Base-by-base conservation (phyloP, 768 basidiomycete species). In the Collybia sp. region DNA sequence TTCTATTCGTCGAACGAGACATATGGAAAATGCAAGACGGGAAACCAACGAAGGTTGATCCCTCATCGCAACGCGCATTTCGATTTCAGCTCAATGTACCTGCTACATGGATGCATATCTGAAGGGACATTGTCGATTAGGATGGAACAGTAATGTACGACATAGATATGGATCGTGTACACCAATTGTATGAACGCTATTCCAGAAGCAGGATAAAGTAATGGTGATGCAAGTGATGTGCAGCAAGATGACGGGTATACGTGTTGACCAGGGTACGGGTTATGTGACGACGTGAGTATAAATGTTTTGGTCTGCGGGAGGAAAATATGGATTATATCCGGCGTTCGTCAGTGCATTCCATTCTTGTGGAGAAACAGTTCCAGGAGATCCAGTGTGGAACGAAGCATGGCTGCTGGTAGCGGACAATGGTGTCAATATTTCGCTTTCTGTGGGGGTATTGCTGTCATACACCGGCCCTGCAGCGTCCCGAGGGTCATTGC, bases 261-360 rank as follows among this genome's bases (percentile, higher is more conserved):
- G 37, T 49, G 8, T 8, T 25, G 25, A 25, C 8, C 25, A 25
- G 8, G 8, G 25, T 25, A 8, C 25, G 13, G 35, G 13, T 79
- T 66, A 80, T 53, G 71, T 70, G 55, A 81, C 79, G 54, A 81
- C 77, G 52, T 74, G 76, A 54, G 67, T 71, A 61, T 81, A 82
- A 52, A 83, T 73, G 57, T 60, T 64, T 55, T 78, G 76, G 43
- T 81, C 78, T 42, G 65, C 57, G 6, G 64, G 46, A 30, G 83
- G 78, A 58, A 87, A 87, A 62, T 87, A 87, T 5, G 85, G 71
- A 45, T 82, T 84, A 64, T 83, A 86, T 30, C 77, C 75, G 12
- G 71, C 61, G 20, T 76, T 57, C 17, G 75, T 69, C 59, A 82
- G 69, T 47, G 75, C 69, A 52, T 71, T 77, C 83, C 82, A 84